Evolutionary conservation across 768 basidiomycete genomes (phyloP).

Genomic region (Mycena epipterygia): DNA sequence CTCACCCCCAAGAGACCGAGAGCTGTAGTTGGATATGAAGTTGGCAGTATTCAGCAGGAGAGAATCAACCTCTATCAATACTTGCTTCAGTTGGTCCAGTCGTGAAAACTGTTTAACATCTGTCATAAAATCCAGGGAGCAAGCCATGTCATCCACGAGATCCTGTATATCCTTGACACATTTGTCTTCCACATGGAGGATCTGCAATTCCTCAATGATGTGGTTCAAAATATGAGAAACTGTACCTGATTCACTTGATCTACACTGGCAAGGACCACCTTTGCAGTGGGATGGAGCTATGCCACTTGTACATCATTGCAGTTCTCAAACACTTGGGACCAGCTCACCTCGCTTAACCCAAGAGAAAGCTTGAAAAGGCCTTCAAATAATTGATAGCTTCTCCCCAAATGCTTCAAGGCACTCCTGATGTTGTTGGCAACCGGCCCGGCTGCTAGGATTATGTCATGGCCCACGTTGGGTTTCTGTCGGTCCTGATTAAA

Average conservation of each 20-base stretch:
- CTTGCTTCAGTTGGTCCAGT: conserved; percentile 36
- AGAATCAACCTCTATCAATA: conserved; percentile 39
- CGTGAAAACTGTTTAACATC: conserved; percentile 42
- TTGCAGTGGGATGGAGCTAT: conserved; percentile 33
- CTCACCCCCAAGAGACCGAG: conserved; percentile 27
- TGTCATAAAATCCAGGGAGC: conserved; percentile 38
- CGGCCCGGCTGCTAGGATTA: neutral
- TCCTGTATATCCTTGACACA: neutral
- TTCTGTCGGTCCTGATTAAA: neutral
- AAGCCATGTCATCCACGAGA: conserved; percentile 40
- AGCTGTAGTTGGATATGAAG: conserved; percentile 37
- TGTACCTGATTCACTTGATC: conserved; percentile 37
- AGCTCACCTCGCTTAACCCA: neutral
- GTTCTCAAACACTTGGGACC: conserved; percentile 12
- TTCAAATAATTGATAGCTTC: conserved; percentile 31
- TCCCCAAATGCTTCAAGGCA: conserved; percentile 35
- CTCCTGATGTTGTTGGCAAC: conserved; percentile 21
- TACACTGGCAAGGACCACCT: conserved; percentile 40
- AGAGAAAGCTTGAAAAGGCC: neutral
- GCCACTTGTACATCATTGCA: conserved; percentile 13
- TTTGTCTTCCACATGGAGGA: neutral
- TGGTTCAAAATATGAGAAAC: neutral
- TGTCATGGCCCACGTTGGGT: neutral
- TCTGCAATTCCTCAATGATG: neutral
- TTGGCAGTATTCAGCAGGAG: conserved; percentile 42